Base-by-base conservation (phyloP, 768 basidiomycete species). In the Podaxis carcinomalis region DNA sequence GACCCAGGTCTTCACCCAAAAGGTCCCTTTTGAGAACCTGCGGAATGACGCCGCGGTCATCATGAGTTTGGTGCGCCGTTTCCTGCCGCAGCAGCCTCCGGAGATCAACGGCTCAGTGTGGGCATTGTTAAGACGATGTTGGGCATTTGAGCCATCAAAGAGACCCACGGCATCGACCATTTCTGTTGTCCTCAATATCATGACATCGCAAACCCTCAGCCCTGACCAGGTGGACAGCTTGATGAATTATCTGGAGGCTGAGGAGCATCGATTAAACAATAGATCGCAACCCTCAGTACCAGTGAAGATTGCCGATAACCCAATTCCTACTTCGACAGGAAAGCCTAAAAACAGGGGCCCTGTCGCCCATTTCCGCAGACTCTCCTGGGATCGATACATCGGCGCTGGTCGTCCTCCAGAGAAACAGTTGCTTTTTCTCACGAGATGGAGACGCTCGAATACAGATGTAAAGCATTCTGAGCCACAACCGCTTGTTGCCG, bases 41-140 rank as follows among this genome's bases (percentile, higher is more conserved):
- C 51, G 49, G 36, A 61, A 61, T 46, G 64, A 65, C n/a, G 54
- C 59, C 10, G 63, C 61, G 2, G 64, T 65, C 35, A 54, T 65
- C 40, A 47, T 65, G 11, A 49, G 32, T 19, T 32, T 65, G 21
- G 27, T 54, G 9, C 59, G 56, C 14, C 35, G 25, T 3, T 21
- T 10, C 16, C 36, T 63, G 32, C 64, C 64, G 2, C 40, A 27
- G 10, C 53, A 54, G 25, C 64, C 64, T 5, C 14, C 35, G 5
- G 56, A 65, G 49, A 55, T 65, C 16, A 16, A 28, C 6, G 42
- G 51, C 4, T 44, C 50, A 16, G 11, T 63, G 21, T 65, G 64
- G 64, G 27, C 53, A 9, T n/a, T 65, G 23, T 44, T 65, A 19
- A 5, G 39, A 37, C 62, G 55, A 14, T 63, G 62, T 53, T 62